Evolutionary conservation across 352 stramenopile species (phyloP), one percentile per base, ranked within the genome.

Genomic region (Globisporangium abappressorium): DNA sequence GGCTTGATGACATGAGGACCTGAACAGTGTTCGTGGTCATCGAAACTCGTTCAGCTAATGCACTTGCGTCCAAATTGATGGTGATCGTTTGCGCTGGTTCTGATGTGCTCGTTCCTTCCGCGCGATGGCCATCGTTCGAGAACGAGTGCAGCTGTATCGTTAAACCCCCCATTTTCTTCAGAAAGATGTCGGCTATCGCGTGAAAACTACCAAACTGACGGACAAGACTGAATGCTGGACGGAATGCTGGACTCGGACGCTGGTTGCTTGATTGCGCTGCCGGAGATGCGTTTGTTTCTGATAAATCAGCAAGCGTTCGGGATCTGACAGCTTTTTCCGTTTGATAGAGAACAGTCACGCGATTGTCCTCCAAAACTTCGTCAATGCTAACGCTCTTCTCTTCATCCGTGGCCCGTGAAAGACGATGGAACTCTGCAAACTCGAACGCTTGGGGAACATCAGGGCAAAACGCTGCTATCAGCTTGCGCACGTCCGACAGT

Each of bases 401-500:
- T 22, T 46, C 24, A 33, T 18, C 58, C 12, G 2, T 11, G 5
- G 38, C 2, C 8, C 11, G 38, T 14, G 38, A 33, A 20, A 53
- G 36, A 18, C 14, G 14, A 18, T 36, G 36, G 14, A 64, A 30
- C 3, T 61, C 38, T 0, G 61, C 69, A 12, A 76, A 78, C 30
- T 69, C 70, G 59, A 79, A 79, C 11, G 30, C 22, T 26, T 34
- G 34, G 2, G 69, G 72, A 26, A 79, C 65, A 20, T 66, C 38
- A 24, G 57, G 24, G 15, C 65, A 75, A 46, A 79, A 79, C n/a
- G 56, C 62, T 34, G 22, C 47, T 30, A 79, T 69, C 14, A 79
- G 70, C 51, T 76, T 71, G 38, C 70, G 72, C 57, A 73, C 72
- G 51, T 76, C 72, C 1, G 66, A 64, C 14, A 79, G 70, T 24